Evolutionary conservation across 2,329 filamentous ascomycete species (phyloP).

Genomic region (Pseudopithomyces maydicus): DNA sequence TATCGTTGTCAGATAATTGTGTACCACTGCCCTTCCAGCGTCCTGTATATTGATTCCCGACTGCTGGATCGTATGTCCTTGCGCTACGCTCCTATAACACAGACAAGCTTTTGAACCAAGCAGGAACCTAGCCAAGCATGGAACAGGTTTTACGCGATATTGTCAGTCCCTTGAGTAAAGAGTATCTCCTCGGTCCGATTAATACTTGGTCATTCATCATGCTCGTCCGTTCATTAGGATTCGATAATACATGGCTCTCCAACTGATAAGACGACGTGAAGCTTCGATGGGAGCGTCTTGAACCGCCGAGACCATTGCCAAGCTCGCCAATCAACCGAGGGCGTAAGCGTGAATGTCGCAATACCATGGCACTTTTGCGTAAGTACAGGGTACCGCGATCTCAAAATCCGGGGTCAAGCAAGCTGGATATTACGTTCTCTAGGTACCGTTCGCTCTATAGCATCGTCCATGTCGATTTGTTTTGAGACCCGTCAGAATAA

Average conservation of each 20-base stretch:
- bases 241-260: background rate
- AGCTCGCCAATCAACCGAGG: conserved; percentile 15
- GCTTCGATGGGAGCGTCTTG: background rate
- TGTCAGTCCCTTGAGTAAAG: background rate
- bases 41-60: too few relatives aligned
- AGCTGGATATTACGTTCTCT: background rate
- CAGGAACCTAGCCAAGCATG: conserved; percentile 5
- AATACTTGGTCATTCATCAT: background rate
- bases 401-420: background rate
- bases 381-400: conserved; percentile 3
- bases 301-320: conserved; percentile 13
- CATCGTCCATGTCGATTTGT: background rate
- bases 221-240: too few relatives aligned
- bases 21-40: too few relatives aligned
- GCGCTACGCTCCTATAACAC: background rate
- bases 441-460: background rate
- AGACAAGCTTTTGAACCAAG: conserved; percentile 9
- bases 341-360: conserved; percentile 18
- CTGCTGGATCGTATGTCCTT: background rate
- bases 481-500: background rate
- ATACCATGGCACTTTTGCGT: conserved; percentile 27
- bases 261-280: background rate
- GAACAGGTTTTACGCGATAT: background rate
- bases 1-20: too few relatives aligned
- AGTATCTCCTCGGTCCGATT: background rate